Percentiles rank a stretch among this genome's conserved stretches.
Conservation (phyloP, 2,329 filamentous ascomycete species). For the Fusarium camptoceras region DNA sequence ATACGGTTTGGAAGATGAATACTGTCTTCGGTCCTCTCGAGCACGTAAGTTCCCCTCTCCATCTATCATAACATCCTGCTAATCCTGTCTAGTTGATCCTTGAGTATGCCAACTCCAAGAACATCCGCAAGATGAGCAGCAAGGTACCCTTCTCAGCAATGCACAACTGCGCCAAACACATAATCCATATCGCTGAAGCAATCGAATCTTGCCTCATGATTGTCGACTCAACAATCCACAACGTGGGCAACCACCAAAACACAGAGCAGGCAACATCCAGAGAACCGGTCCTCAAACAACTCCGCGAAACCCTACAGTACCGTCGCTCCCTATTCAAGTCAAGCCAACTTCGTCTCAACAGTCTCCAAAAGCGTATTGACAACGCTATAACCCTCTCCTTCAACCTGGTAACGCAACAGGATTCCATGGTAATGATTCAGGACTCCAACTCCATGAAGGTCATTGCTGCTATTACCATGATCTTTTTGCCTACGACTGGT, state of each 20-base stretch:
- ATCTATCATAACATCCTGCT: no score
- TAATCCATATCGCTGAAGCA: constrained; percentile 47
- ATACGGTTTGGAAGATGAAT: constrained; percentile 49
- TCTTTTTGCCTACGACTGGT: constrained; percentile 53
- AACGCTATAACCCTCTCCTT: constrained; percentile 52
- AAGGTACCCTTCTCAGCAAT: constrained; percentile 46
- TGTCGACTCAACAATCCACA: constrained; percentile 35
- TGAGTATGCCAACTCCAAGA: constrained; percentile 42
- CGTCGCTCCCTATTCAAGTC: constrained; percentile 51
- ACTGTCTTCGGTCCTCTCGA: constrained; percentile 47
- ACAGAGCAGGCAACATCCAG: not conserved
- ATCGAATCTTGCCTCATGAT: constrained; percentile 46
- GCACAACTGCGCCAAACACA: constrained; percentile 49
- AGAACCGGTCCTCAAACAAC: constrained; percentile 40
- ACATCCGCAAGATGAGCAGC: constrained; percentile 43
- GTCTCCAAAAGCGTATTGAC: constrained; percentile 52
- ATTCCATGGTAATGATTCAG: constrained; percentile 51
- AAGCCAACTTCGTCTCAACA: constrained; percentile 51
- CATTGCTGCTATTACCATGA: constrained; percentile 53
- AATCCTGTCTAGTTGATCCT: constrained; percentile 41
- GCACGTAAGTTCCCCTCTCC: constrained; percentile 32
- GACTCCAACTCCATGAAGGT: constrained; percentile 54
- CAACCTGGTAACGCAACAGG: constrained; percentile 53
- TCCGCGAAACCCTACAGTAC: constrained; percentile 48
- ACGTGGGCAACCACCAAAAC: constrained; percentile 24